These are phyloP conservation scores for Spathaspora gorwiae DNA, from an alignment of 805 yeast species.

Conservation along the genomic window DNA sequence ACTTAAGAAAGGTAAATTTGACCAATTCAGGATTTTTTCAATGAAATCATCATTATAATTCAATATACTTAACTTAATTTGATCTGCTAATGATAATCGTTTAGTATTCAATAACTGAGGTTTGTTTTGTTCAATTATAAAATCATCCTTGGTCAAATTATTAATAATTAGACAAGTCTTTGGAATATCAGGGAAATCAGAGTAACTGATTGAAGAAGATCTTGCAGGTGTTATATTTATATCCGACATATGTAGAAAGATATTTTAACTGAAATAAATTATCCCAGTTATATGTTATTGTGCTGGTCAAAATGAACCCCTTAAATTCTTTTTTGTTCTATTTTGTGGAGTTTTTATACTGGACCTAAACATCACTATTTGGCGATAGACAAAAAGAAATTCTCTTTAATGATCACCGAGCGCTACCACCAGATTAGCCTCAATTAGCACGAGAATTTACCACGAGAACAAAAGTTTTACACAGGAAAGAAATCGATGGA, in stretches of 20 bases:
- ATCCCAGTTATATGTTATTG: too few species aligned
- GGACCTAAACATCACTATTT: too few species aligned
- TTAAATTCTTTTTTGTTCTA: too few species aligned
- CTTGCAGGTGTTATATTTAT: neutral
- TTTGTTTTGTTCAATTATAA: conserved; percentile 13
- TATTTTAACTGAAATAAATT: neutral
- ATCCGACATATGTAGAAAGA: neutral
- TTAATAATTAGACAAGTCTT: conserved; percentile 35
- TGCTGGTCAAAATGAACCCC: too few species aligned
- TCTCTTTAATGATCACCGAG: too few species aligned
- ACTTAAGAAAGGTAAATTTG: conserved; percentile 33
- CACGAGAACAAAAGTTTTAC: too few species aligned
- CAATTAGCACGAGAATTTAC: too few species aligned
- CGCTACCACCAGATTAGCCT: too few species aligned
- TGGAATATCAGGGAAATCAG: neutral
- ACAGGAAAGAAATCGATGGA: too few species aligned
- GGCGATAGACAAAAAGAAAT: too few species aligned
- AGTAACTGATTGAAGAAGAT: conserved; percentile 1
- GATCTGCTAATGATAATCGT: conserved; percentile 28
- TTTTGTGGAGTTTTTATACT: too few species aligned
- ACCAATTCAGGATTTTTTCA: conserved; percentile 31
- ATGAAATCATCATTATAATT: conserved; percentile 19
- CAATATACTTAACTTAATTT: conserved; percentile 28
- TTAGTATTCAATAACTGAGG: conserved; percentile 1
- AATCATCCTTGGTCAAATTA: conserved; percentile 28